Base-by-base conservation (phyloP, 306 rosid genomes). In the Luffa acutangula region DNA sequence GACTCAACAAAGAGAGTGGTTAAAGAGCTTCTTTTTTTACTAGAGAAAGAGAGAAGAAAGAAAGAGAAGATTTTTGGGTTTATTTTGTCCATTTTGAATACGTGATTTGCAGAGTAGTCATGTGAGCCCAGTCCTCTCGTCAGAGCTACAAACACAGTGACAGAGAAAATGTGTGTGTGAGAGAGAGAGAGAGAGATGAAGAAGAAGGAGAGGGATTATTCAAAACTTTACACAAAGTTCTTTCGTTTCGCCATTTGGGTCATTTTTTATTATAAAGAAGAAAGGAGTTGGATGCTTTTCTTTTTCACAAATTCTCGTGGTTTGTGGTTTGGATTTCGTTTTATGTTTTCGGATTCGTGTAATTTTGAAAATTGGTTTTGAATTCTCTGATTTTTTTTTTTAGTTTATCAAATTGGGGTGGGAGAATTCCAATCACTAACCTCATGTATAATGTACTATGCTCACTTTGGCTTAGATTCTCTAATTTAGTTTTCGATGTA, bases 41-140 rank as follows among this genome's bases (percentile, higher is more conserved):
- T 67, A 51, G 60, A 4, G 59, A 8, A 60, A 60, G 42, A 57
- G 67, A 56, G 73, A 33, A 39, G 70, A 15, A 41, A 54, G 59
- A 54, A 15, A 36, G 71, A 36, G 71, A 64, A 14, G 71, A 13
- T 31, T 14, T 9, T 48, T 75, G 78, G 11, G 53, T 82, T 84
- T 65, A 20, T 51, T 79, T 85, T 88, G 84, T 85, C 79, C 65
- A 89, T 59, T 80, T 59, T 53, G 37, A 20, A 37, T 83, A 62
- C 80, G 84, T 79, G 65, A 37, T 79, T 75, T 86, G 88, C 96
- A 85, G 92, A 74, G 70, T 0, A 76, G 90, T 80, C 91, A 88
- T 86, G 91, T 91, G 91, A 89, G 78, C 57, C 0, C 51, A 20
- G 87, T 85, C 86, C 82, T 69, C 56, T 58, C 39, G 88, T 82